These are phyloP conservation scores for Kalmanozyma brasiliensis DNA, from an alignment of 1,284 basidiomycete genomes.

Conservation along the genomic window DNA sequence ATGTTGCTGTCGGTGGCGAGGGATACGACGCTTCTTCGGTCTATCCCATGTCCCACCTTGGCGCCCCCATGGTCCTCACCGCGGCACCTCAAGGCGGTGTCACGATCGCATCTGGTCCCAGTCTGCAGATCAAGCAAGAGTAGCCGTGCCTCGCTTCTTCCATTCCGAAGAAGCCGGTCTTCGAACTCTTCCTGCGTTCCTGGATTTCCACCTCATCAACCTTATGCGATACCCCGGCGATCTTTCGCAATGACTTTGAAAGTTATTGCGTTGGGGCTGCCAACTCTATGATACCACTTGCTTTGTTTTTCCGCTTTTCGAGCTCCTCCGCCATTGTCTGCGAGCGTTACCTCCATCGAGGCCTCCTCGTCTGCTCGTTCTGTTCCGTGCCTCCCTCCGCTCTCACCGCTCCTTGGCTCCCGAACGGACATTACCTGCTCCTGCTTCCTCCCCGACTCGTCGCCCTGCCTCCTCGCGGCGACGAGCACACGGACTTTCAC, in stretches of 20 bases:
- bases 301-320: conserved; percentile 21
- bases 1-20: conserved; percentile 18
- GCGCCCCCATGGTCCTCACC: conserved; percentile 40
- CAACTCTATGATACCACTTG: conserved; percentile 39
- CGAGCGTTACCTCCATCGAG: conserved; percentile 16
- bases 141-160: conserved; percentile 10
- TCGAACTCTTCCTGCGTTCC: conserved; percentile 22
- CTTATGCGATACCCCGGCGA: conserved; percentile 38
- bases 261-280: conserved; percentile 2
- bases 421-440: too few species aligned
- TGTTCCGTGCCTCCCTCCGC: background rate
- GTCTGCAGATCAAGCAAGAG: conserved; percentile 43
- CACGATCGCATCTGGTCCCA: conserved; percentile 34
- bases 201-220: conserved; percentile 26
- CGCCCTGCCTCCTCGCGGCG: too few species aligned
- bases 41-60: conserved; percentile 36
- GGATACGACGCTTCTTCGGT: conserved; percentile 31
- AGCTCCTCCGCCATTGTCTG: background rate
- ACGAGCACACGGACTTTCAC: too few species aligned
- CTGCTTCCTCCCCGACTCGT: too few species aligned
- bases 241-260: conserved; percentile 1
- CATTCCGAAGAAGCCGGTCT: too few species aligned
- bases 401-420: too few species aligned
- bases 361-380: background rate
- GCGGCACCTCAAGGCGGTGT: conserved; percentile 35